Conservation (phyloP, 441 rosid genomes). For the Melastoma candidum region DNA sequence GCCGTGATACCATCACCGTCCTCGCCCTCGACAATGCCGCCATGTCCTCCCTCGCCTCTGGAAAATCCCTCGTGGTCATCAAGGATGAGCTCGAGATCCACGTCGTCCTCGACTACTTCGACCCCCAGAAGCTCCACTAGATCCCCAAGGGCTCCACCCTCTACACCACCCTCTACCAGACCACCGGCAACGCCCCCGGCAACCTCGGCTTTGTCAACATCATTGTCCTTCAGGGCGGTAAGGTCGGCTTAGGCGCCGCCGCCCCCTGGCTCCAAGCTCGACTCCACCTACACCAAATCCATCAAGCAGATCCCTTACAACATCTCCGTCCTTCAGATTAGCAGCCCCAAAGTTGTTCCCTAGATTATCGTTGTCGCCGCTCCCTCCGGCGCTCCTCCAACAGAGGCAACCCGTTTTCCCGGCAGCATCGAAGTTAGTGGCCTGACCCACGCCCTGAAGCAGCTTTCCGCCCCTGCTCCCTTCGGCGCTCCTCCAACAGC, state of each 20-base stretch:
- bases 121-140: conserved; percentile 61
- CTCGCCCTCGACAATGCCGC: conserved; percentile 69
- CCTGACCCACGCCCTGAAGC: no score
- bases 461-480: no score
- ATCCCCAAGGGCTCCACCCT: conserved; percentile 71
- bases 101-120: conserved; percentile 75
- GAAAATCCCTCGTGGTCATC: conserved; percentile 65
- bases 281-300: conserved; percentile 56
- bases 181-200: conserved; percentile 90
- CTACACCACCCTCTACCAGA: conserved; percentile 73
- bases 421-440: no score
- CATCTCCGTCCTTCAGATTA: conserved; percentile 59
- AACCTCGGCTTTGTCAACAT: conserved; percentile 73
- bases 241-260: conserved; percentile 78
- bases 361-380: conserved; percentile 64
- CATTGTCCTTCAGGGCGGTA: conserved; percentile 77
- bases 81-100: conserved; percentile 59
- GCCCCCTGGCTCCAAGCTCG: conserved; percentile 77
- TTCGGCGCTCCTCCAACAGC: no score
- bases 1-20: conserved; percentile 61
- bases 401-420: no score
- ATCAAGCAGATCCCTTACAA: conserved; percentile 75
- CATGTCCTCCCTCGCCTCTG: conserved; percentile 52
- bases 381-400: conserved; percentile 24
- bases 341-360: conserved; percentile 59